A percentile compares a stretch with the other conserved stretches of the same genome.
These are phyloP conservation scores for Abortiporus biennis DNA, from an alignment of 1,284 basidiomycete genomes.

Conservation along the genomic window DNA sequence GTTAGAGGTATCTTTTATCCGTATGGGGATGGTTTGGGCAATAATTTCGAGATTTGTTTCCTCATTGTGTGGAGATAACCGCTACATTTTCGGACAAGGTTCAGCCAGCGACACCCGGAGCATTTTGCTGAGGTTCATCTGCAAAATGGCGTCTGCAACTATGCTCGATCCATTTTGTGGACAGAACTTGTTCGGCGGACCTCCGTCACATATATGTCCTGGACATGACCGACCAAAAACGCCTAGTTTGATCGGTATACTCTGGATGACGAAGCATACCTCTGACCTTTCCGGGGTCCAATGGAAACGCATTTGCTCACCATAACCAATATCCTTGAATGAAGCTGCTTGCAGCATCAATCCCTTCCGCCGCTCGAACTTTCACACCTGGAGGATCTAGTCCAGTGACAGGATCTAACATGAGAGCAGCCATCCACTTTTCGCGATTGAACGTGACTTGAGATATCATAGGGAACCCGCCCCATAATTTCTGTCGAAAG, in stretches of 20 bases:
- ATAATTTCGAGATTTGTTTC: too few relatives aligned
- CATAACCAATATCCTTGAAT: conserved; percentile 96
- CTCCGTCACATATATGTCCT: too few relatives aligned
- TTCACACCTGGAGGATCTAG: conserved; percentile 89
- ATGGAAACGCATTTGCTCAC: conserved; percentile 31
- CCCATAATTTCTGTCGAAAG: conserved; percentile 86
- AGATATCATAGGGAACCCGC: conserved; percentile 80
- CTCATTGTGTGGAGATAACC: too few relatives aligned
- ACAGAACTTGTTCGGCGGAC: too few relatives aligned
- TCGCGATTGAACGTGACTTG: conserved; percentile 84
- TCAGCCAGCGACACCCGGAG: too few relatives aligned
- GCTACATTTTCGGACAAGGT: too few relatives aligned
- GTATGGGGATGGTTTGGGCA: too few relatives aligned
- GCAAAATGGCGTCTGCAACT: too few relatives aligned
- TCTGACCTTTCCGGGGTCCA: background rate
- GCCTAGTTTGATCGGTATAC: background rate
- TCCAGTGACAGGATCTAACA: conserved; percentile 88
- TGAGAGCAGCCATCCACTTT: conserved; percentile 85
- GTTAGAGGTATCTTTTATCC: too few relatives aligned
- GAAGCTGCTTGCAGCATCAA: conserved; percentile 88
- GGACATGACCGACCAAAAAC: too few relatives aligned
- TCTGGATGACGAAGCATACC: background rate
- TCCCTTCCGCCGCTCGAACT: conserved; percentile 87
- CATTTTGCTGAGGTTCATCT: too few relatives aligned
- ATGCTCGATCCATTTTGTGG: too few relatives aligned